A percentile compares a stretch with the other conserved stretches of the same genome.
Evolutionary conservation across 1,284 basidiomycete species (phyloP).

Genomic region (Wolfiporia cocos): DNA sequence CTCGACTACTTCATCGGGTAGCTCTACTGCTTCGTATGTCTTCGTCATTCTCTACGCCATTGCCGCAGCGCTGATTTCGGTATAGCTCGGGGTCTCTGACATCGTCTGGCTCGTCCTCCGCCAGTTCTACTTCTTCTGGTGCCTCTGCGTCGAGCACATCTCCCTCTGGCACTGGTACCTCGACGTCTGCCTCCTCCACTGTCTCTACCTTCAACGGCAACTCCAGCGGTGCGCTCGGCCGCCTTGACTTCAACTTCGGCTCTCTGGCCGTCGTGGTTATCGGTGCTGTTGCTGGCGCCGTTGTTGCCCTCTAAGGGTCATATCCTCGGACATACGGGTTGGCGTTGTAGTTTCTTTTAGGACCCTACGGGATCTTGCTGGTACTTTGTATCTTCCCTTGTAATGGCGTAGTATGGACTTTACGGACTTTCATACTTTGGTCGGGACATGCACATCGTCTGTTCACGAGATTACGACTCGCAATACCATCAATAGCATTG

Average conservation of each 20-base stretch:
- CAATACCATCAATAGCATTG: background rate
- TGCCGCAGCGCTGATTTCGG: background rate
- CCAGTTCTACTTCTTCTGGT: background rate
- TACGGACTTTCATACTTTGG: constrained; percentile 7
- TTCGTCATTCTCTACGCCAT: background rate
- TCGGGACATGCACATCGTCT: background rate
- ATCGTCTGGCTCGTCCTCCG: background rate
- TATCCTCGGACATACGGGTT: background rate
- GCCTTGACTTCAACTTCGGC: constrained; percentile 11
- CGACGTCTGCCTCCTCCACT: constrained; percentile 8
- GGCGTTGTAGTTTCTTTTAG: constrained; percentile 1
- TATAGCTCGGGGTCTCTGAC: constrained; percentile 2
- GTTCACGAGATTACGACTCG: background rate
- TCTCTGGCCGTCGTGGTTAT: constrained; percentile 19
- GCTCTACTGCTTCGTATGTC: constrained; percentile 8
- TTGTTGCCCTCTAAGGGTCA: constrained; percentile 16
- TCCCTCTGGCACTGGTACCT: constrained; percentile 10
- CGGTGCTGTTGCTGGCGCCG: constrained; percentile 20
- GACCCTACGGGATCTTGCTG: constrained; percentile 1
- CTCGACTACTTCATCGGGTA: constrained; percentile 12
- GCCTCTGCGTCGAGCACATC: background rate
- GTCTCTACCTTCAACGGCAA: constrained; percentile 19
- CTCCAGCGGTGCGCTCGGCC: too few species aligned
- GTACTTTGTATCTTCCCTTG: constrained; percentile 1
- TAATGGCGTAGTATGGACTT: constrained; percentile 8